phyloP scores from a whole-genome alignment of 257 asterid genomes.

The Nicotiana knightiana region DNA sequence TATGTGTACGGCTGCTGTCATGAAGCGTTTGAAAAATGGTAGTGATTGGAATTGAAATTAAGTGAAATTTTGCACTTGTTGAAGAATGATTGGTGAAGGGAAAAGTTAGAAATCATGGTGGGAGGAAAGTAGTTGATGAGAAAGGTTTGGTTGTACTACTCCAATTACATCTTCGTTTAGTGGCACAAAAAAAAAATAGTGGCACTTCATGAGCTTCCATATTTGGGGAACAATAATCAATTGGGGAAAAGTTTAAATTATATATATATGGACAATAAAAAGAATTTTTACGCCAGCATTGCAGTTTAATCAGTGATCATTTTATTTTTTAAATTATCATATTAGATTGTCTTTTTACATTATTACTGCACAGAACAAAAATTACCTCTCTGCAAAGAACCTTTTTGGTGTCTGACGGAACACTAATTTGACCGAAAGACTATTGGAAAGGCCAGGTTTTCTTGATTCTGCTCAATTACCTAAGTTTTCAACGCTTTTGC shows the following conservation, averaged over 20 bases:
- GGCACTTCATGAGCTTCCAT: not conserved
- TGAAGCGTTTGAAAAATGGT: not conserved
- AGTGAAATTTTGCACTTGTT: not conserved
- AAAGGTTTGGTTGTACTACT: not conserved
- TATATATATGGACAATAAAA: not conserved
- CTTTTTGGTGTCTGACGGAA: not conserved
- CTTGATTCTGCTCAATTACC: not conserved
- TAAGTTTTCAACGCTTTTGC: not conserved
- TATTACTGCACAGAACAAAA: not conserved
- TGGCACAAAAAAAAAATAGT: not conserved
- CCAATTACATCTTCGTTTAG: not conserved
- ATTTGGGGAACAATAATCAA: not conserved
- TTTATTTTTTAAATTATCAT: not conserved
- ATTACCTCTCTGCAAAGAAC: not conserved
- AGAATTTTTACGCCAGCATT: too few relatives aligned
- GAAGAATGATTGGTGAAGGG: not conserved
- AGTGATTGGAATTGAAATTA: not conserved
- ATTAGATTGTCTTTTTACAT: not conserved
- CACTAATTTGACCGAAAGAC: not conserved
- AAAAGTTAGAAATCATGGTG: not conserved
- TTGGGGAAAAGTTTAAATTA: not conserved
- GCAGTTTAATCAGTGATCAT: not conserved
- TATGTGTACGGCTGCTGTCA: not conserved
- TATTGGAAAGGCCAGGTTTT: not conserved
- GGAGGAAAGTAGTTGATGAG: not conserved